Conservation (phyloP, 192 early-diverging fungal species). For the Umbelopsis vinacea region DNA sequence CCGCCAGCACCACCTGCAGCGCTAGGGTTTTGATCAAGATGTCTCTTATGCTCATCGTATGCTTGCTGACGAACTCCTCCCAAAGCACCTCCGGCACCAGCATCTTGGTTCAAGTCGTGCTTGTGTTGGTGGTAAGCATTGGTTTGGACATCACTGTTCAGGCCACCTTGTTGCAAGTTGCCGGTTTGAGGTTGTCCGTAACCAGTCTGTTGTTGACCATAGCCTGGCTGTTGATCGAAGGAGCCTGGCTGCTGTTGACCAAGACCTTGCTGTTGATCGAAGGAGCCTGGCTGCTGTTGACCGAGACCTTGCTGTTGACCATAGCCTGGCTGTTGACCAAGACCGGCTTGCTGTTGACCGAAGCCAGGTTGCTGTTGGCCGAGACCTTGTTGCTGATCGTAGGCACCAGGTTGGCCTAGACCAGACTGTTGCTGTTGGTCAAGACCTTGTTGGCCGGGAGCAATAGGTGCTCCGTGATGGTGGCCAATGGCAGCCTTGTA, state of each 20-base stretch:
- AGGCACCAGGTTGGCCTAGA: background rate
- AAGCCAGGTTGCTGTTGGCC: background rate
- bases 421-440: background rate
- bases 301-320: background rate
- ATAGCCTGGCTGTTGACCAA: background rate
- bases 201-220: background rate
- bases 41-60: background rate
- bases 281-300: background rate
- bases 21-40: background rate
- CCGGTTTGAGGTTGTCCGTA: background rate
- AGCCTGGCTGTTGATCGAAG: background rate
- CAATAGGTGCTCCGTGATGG: background rate
- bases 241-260: background rate
- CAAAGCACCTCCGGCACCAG: background rate
- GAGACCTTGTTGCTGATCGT: background rate
- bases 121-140: constrained; percentile 1
- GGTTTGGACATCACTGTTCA: background rate
- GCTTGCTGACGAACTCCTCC: constrained; percentile 12
- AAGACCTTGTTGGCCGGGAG: background rate
- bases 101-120: background rate
- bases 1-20: background rate
- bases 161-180: background rate
- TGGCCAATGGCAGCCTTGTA: constrained; percentile 18
- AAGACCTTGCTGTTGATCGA: background rate
- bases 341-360: background rate